Evolutionary conservation across 106 monocot genomes (phyloP).

Genomic region (Gastrodia elata): DNA sequence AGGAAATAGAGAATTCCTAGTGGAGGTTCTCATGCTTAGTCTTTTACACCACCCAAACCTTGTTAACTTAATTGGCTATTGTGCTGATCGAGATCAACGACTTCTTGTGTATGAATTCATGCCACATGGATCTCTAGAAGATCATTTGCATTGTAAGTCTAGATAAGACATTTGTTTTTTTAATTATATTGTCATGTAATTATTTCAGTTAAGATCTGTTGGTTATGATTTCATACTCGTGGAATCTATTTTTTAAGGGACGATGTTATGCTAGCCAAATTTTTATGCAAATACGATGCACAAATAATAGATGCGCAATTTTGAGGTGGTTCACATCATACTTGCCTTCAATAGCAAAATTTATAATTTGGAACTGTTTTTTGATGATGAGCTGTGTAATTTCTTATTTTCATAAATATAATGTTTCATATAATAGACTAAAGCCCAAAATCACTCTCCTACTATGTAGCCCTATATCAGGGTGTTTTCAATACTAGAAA

Average conservation of each 20-base stretch:
- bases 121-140: constrained; percentile 35
- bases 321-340: too few relatives aligned
- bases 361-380: too few relatives aligned
- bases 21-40: constrained; percentile 43
- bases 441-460: too few relatives aligned
- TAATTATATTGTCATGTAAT: background rate
- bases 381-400: too few relatives aligned
- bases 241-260: background rate
- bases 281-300: too few relatives aligned
- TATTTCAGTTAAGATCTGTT: background rate
- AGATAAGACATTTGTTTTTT: background rate
- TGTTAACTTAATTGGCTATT: constrained; percentile 37
- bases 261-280: too few relatives aligned
- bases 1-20: constrained; percentile 36
- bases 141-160: constrained; percentile 29
- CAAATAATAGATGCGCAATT: too few relatives aligned
- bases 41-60: constrained; percentile 31
- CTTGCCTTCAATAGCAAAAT: too few relatives aligned
- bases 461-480: too few relatives aligned
- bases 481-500: too few relatives aligned
- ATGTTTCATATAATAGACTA: too few relatives aligned
- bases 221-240: background rate
- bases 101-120: constrained; percentile 41
- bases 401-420: too few relatives aligned
- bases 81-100: constrained; percentile 32